Evolutionary conservation across 768 basidiomycete genomes (phyloP).

Genomic region (Pleurotus platypus): DNA sequence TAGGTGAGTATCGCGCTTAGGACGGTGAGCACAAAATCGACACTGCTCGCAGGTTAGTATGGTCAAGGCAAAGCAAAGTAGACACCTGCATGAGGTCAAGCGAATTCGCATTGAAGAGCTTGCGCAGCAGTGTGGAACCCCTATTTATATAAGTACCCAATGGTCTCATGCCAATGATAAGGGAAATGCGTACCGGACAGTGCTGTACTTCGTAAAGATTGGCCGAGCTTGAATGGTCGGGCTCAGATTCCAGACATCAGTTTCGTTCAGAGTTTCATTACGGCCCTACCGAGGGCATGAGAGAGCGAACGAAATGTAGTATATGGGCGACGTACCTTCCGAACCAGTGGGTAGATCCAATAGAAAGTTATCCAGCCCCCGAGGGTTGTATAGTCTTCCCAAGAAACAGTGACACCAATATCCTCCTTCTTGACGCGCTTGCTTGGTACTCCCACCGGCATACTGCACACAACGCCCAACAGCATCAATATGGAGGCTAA

Average conservation of each 20-base stretch:
- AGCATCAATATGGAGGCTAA: slow-evolving; percentile 38
- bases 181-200: slow-evolving; percentile 24
- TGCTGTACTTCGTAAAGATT: slow-evolving; percentile 51
- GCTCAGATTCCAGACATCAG: slow-evolving; percentile 70
- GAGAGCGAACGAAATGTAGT: not conserved
- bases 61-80: too few relatives aligned
- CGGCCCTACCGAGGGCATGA: slow-evolving; percentile 30
- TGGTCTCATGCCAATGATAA: not conserved
- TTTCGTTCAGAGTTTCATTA: slow-evolving; percentile 57
- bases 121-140: slow-evolving; percentile 36
- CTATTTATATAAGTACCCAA: slow-evolving; percentile 14
- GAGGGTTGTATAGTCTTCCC: slow-evolving; percentile 75
- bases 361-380: slow-evolving; percentile 69
- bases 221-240: slow-evolving; percentile 65
- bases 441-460: slow-evolving; percentile 70
- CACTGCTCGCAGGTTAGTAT: slow-evolving; percentile 19
- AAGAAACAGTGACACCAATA: slow-evolving; percentile 64
- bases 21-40: slow-evolving; percentile 69
- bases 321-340: slow-evolving; percentile 28
- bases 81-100: slow-evolving; percentile 38
- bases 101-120: slow-evolving; percentile 42
- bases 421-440: slow-evolving; percentile 44
- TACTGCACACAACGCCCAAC: slow-evolving; percentile 45
- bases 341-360: slow-evolving; percentile 69
- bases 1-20: slow-evolving; percentile 76